Evolutionary conservation across 768 basidiomycete species (phyloP).

Genomic region (Collybia sordida): DNA sequence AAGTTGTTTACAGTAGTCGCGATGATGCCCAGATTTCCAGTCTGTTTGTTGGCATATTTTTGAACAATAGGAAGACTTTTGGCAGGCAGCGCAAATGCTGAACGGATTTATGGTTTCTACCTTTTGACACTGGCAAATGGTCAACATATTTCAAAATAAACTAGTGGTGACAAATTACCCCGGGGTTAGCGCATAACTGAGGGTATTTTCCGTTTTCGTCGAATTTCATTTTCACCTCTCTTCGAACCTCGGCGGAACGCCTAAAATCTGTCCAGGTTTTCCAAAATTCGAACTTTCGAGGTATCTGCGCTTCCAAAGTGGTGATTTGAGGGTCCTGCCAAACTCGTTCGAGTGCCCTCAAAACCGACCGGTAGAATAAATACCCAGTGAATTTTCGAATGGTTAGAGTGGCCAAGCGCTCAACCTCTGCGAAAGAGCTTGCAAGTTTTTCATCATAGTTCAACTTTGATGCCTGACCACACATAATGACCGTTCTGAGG

Average conservation of each 20-base stretch:
- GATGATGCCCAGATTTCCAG: background rate
- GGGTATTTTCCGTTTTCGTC: background rate
- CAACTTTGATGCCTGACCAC: background rate
- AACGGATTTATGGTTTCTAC: background rate
- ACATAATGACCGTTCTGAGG: background rate
- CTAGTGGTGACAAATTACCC: background rate
- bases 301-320: background rate
- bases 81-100: background rate
- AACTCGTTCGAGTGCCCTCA: background rate
- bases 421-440: background rate
- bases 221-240: background rate
- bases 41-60: background rate
- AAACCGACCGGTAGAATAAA: background rate
- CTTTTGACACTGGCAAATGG: background rate
- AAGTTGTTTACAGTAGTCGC: background rate
- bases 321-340: background rate
- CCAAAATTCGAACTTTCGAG: background rate
- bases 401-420: background rate
- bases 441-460: background rate
- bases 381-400: background rate
- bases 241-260: background rate
- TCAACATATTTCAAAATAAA: background rate
- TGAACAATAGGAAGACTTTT: background rate
- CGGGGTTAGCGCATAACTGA: background rate
- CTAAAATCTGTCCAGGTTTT: background rate